Conservation (phyloP, 345 rosid genomes). For the Rhodamnia rubescens region DNA sequence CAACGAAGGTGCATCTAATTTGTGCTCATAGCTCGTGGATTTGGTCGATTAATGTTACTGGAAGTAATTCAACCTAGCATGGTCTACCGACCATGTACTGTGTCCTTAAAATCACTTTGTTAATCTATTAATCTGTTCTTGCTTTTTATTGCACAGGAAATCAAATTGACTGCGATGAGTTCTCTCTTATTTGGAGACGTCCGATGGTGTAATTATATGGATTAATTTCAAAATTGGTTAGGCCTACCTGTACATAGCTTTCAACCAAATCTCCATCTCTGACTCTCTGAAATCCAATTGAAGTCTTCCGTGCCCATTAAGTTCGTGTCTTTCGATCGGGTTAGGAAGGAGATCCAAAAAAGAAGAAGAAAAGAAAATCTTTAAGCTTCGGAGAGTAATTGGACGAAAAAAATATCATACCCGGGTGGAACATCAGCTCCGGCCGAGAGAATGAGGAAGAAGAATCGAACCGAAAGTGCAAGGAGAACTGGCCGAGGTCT, state of each 20-base stretch:
- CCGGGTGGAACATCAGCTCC: too few species aligned
- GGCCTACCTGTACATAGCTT: conserved; percentile 5
- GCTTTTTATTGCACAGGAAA: neutral
- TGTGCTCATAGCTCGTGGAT: neutral
- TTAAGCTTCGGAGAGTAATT: too few species aligned
- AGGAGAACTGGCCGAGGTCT: too few species aligned
- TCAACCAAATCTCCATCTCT: neutral
- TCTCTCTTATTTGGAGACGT: neutral
- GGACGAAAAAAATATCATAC: too few species aligned
- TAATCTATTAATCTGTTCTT: too few species aligned
- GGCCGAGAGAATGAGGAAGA: too few species aligned
- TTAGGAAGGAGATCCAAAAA: too few species aligned
- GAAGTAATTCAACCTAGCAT: neutral
- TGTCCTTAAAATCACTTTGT: too few species aligned
- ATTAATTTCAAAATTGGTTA: neutral
- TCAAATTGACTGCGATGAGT: neutral
- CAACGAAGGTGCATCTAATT: neutral
- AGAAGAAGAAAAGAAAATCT: too few species aligned
- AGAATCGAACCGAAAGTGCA: too few species aligned
- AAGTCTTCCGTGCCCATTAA: too few species aligned
- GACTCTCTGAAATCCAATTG: conserved; percentile 10
- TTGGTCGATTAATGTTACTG: neutral
- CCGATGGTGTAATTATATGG: neutral
- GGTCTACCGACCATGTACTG: neutral
- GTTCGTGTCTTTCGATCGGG: too few species aligned